Percentiles rank a stretch among this genome's conserved stretches.
Evolutionary conservation across 2,329 filamentous ascomycete genomes (phyloP).

Genomic region (Monosporascus sp.): DNA sequence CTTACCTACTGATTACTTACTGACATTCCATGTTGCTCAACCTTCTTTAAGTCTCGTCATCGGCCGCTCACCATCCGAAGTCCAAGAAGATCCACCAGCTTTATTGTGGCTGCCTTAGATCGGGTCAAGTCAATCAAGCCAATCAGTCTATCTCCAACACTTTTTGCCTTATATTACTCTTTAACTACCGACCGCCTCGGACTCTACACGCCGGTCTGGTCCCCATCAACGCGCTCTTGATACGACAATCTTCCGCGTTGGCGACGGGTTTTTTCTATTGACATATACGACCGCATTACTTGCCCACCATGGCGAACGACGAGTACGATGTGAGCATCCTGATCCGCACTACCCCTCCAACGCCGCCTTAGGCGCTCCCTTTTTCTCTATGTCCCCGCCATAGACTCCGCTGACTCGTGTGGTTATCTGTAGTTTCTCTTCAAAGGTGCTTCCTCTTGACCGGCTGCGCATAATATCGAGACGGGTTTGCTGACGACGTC

Average conservation of each 20-base stretch:
- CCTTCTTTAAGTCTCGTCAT: too few relatives aligned
- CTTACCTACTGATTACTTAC: too few relatives aligned
- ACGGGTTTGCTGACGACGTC: slow-evolving; percentile 22
- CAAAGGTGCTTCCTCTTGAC: slow-evolving; percentile 64
- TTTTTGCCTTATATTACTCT: background rate
- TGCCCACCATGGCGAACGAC: slow-evolving; percentile 88
- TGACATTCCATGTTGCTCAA: too few relatives aligned
- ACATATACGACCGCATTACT: slow-evolving; percentile 5
- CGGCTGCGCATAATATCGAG: slow-evolving; percentile 16
- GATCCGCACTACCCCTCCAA: slow-evolving; percentile 19
- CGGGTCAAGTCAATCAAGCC: background rate
- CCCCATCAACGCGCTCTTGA: background rate
- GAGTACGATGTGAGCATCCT: slow-evolving; percentile 88
- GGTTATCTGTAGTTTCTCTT: slow-evolving; percentile 76
- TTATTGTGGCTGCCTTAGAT: too few relatives aligned
- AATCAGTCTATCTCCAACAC: background rate
- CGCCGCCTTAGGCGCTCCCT: slow-evolving; percentile 5
- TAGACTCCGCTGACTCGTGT: slow-evolving; percentile 22
- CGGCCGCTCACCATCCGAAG: too few relatives aligned
- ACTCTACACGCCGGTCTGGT: background rate
- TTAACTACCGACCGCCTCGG: background rate
- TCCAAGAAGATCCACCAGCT: too few relatives aligned
- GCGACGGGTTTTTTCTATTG: background rate
- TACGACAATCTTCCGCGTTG: background rate
- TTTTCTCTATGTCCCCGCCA: slow-evolving; percentile 9